Evolutionary conservation across 2,329 filamentous ascomycete species (phyloP).

Genomic region (Diplodia intermedia): DNA sequence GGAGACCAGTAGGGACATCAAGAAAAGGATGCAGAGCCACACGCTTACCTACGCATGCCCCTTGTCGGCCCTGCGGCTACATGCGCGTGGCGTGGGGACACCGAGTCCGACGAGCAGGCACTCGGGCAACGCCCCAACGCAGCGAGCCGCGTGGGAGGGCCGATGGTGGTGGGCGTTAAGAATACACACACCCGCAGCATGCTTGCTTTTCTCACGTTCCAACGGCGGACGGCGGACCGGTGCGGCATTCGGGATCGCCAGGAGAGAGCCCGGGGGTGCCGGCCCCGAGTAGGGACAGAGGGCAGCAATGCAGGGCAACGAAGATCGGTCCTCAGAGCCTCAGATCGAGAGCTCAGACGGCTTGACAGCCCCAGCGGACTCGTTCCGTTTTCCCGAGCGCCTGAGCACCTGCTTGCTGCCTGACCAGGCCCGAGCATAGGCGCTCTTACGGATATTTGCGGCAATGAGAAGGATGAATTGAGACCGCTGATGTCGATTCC

Average conservation of each 20-base stretch:
- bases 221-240: background rate
- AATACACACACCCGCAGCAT: background rate
- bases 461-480: background rate
- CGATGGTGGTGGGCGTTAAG: background rate
- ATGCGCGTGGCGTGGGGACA: background rate
- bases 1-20: background rate
- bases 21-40: background rate
- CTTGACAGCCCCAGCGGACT: background rate
- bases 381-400: background rate
- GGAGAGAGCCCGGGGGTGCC: conserved; percentile 32
- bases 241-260: background rate
- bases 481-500: background rate
- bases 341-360: conserved; percentile 4
- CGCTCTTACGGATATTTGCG: background rate
- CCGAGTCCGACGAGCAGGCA: too few species aligned
- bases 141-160: background rate
- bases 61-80: background rate
- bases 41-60: background rate
- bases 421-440: background rate
- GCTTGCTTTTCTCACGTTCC: background rate
- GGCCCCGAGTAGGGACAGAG: background rate
- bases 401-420: background rate
- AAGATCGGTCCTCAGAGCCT: conserved; percentile 13
- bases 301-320: conserved; percentile 11
- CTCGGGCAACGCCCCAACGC: background rate